phyloP scores from a whole-genome alignment of 169 alveolate species.

The Plasmodium gaboni region DNA sequence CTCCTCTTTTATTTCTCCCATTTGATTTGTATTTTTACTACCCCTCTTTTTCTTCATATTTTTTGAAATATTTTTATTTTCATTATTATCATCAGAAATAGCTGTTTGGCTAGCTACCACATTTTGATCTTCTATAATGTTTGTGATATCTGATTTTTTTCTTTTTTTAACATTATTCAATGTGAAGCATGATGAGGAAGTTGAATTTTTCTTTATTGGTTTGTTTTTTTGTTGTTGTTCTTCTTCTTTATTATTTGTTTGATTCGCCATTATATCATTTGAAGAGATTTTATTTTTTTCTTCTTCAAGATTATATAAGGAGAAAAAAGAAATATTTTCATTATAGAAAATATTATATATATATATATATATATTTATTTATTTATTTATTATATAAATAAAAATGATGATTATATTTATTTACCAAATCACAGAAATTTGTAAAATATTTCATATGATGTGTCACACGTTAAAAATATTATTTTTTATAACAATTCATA shows the following conservation, averaged over 20 bases:
- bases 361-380: no score
- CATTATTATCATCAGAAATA: no score
- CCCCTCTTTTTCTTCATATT: no score
- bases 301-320: conserved; percentile 19
- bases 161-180: no score
- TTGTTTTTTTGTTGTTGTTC: neutral
- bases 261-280: conserved; percentile 14
- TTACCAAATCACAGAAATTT: conserved; percentile 22
- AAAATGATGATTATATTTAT: conserved; percentile 28
- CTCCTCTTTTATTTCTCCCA: no score
- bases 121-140: no score
- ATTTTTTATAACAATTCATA: conserved; percentile 24
- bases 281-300: conserved; percentile 29
- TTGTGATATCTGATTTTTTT: no score
- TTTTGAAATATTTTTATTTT: no score
- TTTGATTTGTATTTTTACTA: no score
- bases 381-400: conserved; percentile 16
- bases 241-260: conserved; percentile 15
- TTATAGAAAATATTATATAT: conserved; percentile 9
- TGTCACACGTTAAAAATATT: conserved; percentile 14
- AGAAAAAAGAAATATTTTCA: conserved; percentile 19
- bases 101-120: no score
- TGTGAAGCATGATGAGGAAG: no score
- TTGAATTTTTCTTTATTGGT: no score
- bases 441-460: conserved; percentile 21